Conservation (phyloP, 257 asterid genomes). For the Rubia yunnanensis region DNA sequence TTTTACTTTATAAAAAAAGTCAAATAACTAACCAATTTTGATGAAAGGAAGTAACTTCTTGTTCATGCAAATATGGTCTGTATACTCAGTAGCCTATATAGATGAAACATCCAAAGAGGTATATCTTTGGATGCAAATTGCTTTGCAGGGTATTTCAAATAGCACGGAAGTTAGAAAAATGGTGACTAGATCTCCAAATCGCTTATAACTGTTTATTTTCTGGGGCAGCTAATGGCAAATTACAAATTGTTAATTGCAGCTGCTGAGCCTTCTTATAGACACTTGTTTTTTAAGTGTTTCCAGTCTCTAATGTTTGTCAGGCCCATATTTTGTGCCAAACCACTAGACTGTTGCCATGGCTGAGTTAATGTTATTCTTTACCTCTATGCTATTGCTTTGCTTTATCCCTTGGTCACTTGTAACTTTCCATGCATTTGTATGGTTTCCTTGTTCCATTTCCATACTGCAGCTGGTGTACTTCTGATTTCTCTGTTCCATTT, state of each 20-base stretch:
- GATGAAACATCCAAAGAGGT: neutral
- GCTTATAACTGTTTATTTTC: neutral
- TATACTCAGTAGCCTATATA: neutral
- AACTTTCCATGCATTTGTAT: neutral
- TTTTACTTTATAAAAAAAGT: neutral
- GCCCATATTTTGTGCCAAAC: neutral
- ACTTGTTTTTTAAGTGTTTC: neutral
- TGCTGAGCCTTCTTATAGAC: neutral
- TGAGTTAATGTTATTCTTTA: neutral
- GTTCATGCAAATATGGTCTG: neutral
- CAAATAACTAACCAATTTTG: neutral
- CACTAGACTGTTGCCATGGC: neutral
- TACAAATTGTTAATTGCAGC: neutral
- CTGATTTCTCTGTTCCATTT: neutral
- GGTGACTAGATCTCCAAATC: neutral
- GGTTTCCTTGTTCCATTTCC: neutral
- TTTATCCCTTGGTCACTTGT: neutral
- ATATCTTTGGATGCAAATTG: neutral
- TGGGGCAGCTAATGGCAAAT: neutral
- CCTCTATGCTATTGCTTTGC: neutral
- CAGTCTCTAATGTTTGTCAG: neutral
- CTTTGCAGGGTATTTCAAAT: neutral
- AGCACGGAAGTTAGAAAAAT: neutral
- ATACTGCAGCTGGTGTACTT: slow-evolving; percentile 29
- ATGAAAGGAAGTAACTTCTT: neutral